Percentiles rank a stretch among this genome's conserved stretches.
Conservation (phyloP, 306 rosid genomes). For the Vicia villosa region DNA sequence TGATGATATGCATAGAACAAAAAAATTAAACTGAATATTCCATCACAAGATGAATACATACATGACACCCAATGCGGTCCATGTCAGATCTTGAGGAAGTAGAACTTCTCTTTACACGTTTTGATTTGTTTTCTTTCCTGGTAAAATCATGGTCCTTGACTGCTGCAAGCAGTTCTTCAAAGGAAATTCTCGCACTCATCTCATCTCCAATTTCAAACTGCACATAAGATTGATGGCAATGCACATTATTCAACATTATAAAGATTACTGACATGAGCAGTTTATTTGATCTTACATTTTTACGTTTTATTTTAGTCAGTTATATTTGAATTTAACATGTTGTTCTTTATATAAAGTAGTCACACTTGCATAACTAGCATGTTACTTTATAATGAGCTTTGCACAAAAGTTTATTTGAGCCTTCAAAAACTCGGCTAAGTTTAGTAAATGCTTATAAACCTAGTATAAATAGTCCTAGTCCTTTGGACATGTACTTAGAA, state of each 20-base stretch:
- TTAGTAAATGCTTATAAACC: neutral
- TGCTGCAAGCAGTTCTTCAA: conserved; percentile 58
- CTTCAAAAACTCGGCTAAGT: neutral
- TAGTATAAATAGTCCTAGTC: conserved; percentile 4
- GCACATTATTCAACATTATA: conserved; percentile 33
- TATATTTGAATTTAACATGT: neutral
- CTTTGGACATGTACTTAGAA: neutral
- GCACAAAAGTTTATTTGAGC: neutral
- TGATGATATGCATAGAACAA: conserved; percentile 23
- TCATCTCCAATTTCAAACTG: conserved; percentile 59
- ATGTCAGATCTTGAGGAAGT: conserved; percentile 52
- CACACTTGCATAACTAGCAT: conserved; percentile 2
- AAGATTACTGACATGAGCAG: neutral
- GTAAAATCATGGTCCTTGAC: conserved; percentile 41
- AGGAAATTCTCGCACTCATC: conserved; percentile 46
- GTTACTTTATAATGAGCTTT: conserved; percentile 16
- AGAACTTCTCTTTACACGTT: conserved; percentile 51
- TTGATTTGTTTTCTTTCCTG: conserved; percentile 48
- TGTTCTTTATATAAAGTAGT: neutral
- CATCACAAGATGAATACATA: conserved; percentile 44
- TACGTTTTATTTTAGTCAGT: neutral
- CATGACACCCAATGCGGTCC: conserved; percentile 54
- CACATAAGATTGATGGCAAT: conserved; percentile 37
- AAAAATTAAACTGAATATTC: conserved; percentile 24
- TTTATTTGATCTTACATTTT: conserved; percentile 1